Evolutionary conservation across 768 basidiomycete species (phyloP).

Genomic region (Naganishia vishniacii): DNA sequence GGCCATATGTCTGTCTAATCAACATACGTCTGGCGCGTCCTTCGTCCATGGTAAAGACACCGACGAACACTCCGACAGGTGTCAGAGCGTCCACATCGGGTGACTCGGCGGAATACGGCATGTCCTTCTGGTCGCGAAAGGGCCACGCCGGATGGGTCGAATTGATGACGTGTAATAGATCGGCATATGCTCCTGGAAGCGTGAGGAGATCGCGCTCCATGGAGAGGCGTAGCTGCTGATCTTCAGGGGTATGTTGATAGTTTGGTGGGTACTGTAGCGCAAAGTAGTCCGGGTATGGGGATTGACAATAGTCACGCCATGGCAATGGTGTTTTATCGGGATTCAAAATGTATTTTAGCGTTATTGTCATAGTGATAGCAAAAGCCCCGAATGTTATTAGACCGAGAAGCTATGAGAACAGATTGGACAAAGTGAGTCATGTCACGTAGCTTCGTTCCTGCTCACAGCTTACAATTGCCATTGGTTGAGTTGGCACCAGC

Average conservation of each 20-base stretch:
- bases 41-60: conserved; percentile 83
- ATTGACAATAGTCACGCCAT: conserved; percentile 87
- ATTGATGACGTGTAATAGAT: conserved; percentile 42
- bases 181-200: conserved; percentile 33
- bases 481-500: conserved; percentile 9
- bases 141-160: conserved; percentile 37
- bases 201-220: conserved; percentile 20
- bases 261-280: conserved; percentile 29
- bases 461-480: background rate
- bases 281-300: conserved; percentile 50
- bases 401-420: conserved; percentile 53
- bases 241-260: conserved; percentile 49
- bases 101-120: conserved; percentile 45
- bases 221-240: conserved; percentile 30
- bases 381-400: conserved; percentile 72
- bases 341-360: conserved; percentile 86
- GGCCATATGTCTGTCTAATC: conserved; percentile 83
- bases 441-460: background rate
- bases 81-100: conserved; percentile 64
- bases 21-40: conserved; percentile 78
- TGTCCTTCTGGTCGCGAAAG: conserved; percentile 28
- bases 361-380: conserved; percentile 73
- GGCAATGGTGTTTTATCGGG: conserved; percentile 92
- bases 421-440: background rate
- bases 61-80: conserved; percentile 79